Evolutionary conservation across 2,329 filamentous ascomycete species (phyloP), one percentile per base, ranked within the genome.

Genomic region (Colletotrichum sp.): DNA sequence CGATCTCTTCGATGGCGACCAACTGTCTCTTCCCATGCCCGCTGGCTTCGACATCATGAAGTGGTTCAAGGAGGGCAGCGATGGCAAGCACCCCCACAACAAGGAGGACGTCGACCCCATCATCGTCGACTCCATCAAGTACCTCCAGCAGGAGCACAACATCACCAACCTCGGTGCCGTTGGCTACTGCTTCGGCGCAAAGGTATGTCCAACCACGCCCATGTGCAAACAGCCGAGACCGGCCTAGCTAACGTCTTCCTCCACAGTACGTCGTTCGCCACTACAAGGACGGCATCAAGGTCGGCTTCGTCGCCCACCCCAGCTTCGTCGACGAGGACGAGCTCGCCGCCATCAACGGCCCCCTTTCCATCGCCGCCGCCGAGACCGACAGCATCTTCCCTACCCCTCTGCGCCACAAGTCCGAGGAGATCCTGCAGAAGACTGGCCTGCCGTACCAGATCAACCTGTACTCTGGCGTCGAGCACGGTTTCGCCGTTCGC

Each of bases 101-200:
- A 68, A 79, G 39, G 80, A 82, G 68, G 28, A 77, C 5, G 72
- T 86, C 24, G 85, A 87, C 63, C 81, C 83, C 52, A 79, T 86
- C 21, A 78, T 84, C 34, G 78, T 81, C 28, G 80, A 81, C 39
- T 81, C 80, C 39, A 83, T 94, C 81, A 90, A 91, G 82, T 88
- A 91, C 71, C 82, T 95, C 69, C 89, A 89, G 76, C 87, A 88
- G 68, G 87, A 91, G 68, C 85, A 88, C 71, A 89, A 90, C 2
- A 83, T 90, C 62, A 91, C 90, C 82, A 91, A 89, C 78, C 85
- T 96, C 44, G 94, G 91, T 3, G 90, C 88, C 16, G 90, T 92
- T 1, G 94, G 94, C 1, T 95, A 95, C 85, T 96, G 94, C 85
- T 95, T 95, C 79, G 94, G 94, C 49, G 94, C 89, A 71, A 95